These are phyloP conservation scores for Hirschioporus abietinus DNA, from an alignment of 768 basidiomycete genomes.

Conservation along the genomic window DNA sequence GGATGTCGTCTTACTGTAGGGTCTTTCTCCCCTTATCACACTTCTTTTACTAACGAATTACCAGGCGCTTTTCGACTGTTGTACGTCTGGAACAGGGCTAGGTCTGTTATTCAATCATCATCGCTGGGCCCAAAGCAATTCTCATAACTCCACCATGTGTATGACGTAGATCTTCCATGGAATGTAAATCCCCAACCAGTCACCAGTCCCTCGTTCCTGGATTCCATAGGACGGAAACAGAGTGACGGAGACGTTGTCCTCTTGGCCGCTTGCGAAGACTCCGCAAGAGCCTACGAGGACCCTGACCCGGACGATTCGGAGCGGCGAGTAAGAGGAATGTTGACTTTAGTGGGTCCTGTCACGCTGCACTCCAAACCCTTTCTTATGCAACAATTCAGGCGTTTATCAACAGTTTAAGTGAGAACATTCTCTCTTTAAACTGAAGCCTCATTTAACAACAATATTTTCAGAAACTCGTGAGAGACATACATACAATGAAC, in stretches of 20 bases:
- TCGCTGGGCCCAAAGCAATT: background rate
- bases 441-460: background rate
- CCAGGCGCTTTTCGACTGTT: constrained; percentile 32
- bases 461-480: background rate
- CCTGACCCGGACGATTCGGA: background rate
- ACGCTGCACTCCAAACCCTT: background rate
- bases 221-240: background rate
- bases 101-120: background rate
- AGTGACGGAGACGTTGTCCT: constrained; percentile 3
- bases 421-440: background rate
- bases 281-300: background rate
- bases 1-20: constrained; percentile 33
- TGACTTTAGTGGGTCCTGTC: background rate
- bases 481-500: background rate
- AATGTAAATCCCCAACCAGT: background rate
- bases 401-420: background rate
- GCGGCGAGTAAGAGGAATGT: background rate
- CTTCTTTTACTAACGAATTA: constrained; percentile 22
- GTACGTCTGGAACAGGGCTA: constrained; percentile 28
- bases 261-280: background rate
- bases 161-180: background rate
- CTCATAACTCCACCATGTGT: background rate
- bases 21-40: constrained; percentile 12
- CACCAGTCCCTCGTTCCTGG: background rate
- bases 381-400: background rate